Base-by-base conservation (phyloP, 106 monocot species). In the Narthecium ossifragum region DNA sequence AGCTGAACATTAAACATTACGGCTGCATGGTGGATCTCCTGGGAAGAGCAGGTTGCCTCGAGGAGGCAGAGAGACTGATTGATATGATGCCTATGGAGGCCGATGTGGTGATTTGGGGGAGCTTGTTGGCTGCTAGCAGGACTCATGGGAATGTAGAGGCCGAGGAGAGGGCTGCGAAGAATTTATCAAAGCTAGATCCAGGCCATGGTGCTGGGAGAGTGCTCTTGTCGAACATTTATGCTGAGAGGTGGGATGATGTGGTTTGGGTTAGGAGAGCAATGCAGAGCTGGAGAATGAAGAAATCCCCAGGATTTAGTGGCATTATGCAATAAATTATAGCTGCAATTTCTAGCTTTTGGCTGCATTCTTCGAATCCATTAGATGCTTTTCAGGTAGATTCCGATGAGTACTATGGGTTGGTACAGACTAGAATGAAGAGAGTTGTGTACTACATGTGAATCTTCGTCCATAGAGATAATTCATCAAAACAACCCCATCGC, bases 1-100 rank as follows among this genome's bases (percentile, higher is more conserved):
- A 65, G 15, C 82, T 86, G 26, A 74, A 56, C 2, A 68, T 82
- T 38, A 83, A 92, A 66, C 82, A 83, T 46, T 83, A 80, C 60
- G 80, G 91, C 39, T 92, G 83, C 66, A 79, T 92, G 74, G 74
- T 92, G 18, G 91, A 92, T 68, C 75, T 92, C 5, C 58, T 92
- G 6, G 74, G 82, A 2, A 62, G 91, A 54, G 72, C 74, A 22
- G 86, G 91, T 15, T 65, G 55, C 4, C 60, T 92, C 0, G 77
- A 92, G 20, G 91, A 86, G 53, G 86, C 86, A 14, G 76, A 71
- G 56, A 8, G 26, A 28, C 18, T 92, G 41, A 77, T 86, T 12
- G 25, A 54, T 50, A 26, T 32, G 7, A 86, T 92, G 79, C 79
- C 82, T 0, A 77, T 80, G 82, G 49, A 79, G 29, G 70, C 85